Evolutionary conservation across 2,329 filamentous ascomycete genomes (phyloP).

Genomic region (Colletotrichum brevisporum): DNA sequence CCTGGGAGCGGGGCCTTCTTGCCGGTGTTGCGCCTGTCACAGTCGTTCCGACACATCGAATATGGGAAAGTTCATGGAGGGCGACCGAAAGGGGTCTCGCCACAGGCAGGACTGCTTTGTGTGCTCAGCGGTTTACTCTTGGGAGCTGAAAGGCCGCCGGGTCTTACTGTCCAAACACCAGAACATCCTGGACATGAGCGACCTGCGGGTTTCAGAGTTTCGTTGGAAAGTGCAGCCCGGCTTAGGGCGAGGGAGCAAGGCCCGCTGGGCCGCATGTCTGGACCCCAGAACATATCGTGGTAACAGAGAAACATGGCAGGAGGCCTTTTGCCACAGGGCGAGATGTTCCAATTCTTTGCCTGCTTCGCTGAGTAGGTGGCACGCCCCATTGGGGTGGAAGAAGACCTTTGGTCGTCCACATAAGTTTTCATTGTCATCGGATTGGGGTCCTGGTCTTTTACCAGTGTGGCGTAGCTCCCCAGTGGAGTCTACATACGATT

Average conservation of each 20-base stretch:
- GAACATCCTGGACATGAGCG: background rate
- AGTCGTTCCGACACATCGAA: background rate
- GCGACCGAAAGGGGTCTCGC: background rate
- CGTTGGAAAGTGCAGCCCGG: background rate
- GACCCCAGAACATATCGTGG: background rate
- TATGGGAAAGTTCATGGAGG: slow-evolving; percentile 1
- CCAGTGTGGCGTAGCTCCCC: too few species aligned
- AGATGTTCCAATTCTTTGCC: background rate
- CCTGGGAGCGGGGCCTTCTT: background rate
- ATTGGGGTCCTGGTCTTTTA: too few species aligned
- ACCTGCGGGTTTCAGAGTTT: background rate
- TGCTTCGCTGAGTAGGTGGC: background rate
- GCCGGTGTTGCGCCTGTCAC: slow-evolving; percentile 1
- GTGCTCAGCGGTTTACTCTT: background rate
- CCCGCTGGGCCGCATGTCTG: background rate
- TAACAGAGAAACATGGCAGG: background rate
- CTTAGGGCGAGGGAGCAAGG: background rate
- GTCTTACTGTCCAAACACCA: background rate
- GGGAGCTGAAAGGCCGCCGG: background rate
- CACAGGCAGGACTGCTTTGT: background rate
- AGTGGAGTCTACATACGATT: too few species aligned
- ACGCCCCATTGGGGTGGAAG: background rate
- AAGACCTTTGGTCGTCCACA: too few species aligned
- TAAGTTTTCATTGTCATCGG: too few species aligned
- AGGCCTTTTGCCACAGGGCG: background rate